Evolutionary conservation across 108 stramenopile genomes (phyloP).

Genomic region (Discostella stelligeroides): DNA sequence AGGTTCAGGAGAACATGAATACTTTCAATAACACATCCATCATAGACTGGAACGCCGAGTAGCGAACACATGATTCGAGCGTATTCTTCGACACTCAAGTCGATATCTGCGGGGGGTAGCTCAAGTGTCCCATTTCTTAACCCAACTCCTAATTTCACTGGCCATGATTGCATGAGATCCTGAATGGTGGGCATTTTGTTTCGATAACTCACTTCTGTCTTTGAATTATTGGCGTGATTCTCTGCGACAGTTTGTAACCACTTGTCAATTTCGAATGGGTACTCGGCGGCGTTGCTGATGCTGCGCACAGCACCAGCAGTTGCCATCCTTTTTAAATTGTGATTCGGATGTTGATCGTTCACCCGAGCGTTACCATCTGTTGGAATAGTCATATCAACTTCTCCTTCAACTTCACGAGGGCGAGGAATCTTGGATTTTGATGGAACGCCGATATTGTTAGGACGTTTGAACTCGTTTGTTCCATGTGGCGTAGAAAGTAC

Average conservation of each 20-base stretch:
- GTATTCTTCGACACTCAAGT: slow-evolving; percentile 78
- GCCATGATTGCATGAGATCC: slow-evolving; percentile 79
- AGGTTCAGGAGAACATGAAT: slow-evolving; percentile 63
- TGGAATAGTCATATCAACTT: slow-evolving; percentile 65
- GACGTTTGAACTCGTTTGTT: slow-evolving; percentile 55
- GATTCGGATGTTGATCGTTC: slow-evolving; percentile 78
- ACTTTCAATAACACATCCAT: slow-evolving; percentile 56
- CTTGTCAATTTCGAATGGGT: slow-evolving; percentile 64
- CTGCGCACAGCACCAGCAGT: slow-evolving; percentile 46
- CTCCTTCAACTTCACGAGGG: slow-evolving; percentile 65
- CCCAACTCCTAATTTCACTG: slow-evolving; percentile 62
- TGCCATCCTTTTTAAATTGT: slow-evolving; percentile 60
- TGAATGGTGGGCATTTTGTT: slow-evolving; percentile 79
- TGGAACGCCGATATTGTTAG: slow-evolving; percentile 65
- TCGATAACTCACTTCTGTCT: slow-evolving; percentile 64
- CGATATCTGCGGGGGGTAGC: slow-evolving; percentile 63
- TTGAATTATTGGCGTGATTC: slow-evolving; percentile 69
- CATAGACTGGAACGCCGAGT: slow-evolving; percentile 79
- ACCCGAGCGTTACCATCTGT: slow-evolving; percentile 76
- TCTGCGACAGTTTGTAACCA: slow-evolving; percentile 80
- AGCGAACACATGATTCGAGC: slow-evolving; percentile 71
- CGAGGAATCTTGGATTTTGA: slow-evolving; percentile 80
- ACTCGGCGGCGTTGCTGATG: slow-evolving; percentile 72
- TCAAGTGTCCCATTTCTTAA: slow-evolving; percentile 33
- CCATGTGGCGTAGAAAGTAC: slow-evolving; percentile 46